Base-by-base conservation (phyloP, 768 basidiomycete species). In the Termitomyces sp. region DNA sequence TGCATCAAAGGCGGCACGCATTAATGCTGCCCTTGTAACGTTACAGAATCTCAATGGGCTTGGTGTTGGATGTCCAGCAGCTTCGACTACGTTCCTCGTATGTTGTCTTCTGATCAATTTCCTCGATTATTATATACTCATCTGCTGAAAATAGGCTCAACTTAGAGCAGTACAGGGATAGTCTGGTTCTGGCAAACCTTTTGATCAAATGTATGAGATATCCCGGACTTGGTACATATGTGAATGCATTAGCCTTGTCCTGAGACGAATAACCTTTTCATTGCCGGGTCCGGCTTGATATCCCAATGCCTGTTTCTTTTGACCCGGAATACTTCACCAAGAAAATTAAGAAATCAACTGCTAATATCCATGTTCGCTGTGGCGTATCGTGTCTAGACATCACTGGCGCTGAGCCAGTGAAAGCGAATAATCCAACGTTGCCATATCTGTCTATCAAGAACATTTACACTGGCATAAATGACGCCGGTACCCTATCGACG, bases 41-140 rank as follows among this genome's bases (percentile, higher is more conserved):
- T 71, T 90, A 14, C 88, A 91, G 70, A 91, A 91, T 66, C 66
- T 91, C 47, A 74, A 76, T 48, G 88, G 88, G 0, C 76, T 84
- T 2, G 89, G 89, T 27, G 67, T 76, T 25, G 89, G 89, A 32
- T 90, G 88, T 68, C 88, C 86, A 6, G 81, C 66, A 25, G 57
- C 64, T 17, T 68, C 67, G 16, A 67, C 64, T 7, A 67, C 67
- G 11, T 58, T 68, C 3, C 59, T 55, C 40, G 67, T 61, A 54
- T 21, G 60, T 27, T 10, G 7, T n/a, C 25, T 19, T 23, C 37
- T 42, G 12, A 27, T 56, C 6, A 10, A 19, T 54, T 2, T 41
- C 47, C 23, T 42, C 7, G n/a, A 21, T 35, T 47, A 39, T 7
- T 34, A 37, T 14, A 34, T 42, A 12, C 40, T 63, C 34, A 58